Conservation (phyloP, 495 filamentous ascomycete species). For the Platismatia glauca region DNA sequence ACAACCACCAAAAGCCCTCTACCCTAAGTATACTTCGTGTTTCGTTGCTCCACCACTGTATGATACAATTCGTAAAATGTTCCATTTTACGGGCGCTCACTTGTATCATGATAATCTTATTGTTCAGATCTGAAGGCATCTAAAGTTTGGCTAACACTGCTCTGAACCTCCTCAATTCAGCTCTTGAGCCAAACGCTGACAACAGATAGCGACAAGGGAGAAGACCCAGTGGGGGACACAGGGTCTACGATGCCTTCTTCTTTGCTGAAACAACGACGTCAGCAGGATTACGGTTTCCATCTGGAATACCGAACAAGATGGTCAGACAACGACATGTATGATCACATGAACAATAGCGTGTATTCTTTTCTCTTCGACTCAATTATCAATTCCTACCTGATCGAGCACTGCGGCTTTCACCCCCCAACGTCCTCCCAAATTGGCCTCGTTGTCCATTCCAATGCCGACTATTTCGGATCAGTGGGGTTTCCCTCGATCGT, state of each 20-base stretch:
- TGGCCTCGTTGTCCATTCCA: conserved; percentile 73
- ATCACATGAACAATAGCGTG: conserved; percentile 62
- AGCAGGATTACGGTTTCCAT: conserved; percentile 68
- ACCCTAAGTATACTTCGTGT: too few relatives aligned
- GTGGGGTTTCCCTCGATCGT: conserved; percentile 76
- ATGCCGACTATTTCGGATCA: conserved; percentile 75
- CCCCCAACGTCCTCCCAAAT: conserved; percentile 61
- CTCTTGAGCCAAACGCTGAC: too few relatives aligned
- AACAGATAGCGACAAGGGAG: conserved; percentile 41
- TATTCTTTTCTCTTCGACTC: conserved; percentile 81
- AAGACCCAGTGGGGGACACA: conserved; percentile 54
- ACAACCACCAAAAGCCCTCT: too few relatives aligned
- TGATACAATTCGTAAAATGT: too few relatives aligned
- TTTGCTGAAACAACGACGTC: conserved; percentile 50
- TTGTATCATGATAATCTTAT: too few relatives aligned
- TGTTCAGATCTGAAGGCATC: too few relatives aligned
- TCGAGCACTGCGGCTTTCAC: conserved; percentile 64
- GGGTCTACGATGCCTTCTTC: conserved; percentile 11
- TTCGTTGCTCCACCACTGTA: too few relatives aligned
- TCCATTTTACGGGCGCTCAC: too few relatives aligned
- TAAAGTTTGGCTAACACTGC: too few relatives aligned
- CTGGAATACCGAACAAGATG: conserved; percentile 85
- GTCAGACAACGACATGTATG: conserved; percentile 96
- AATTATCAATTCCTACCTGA: conserved; percentile 83
- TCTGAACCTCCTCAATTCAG: too few relatives aligned